Evolutionary conservation across 148 eudicot species (phyloP).

Genomic region (Polygonum aviculare): DNA sequence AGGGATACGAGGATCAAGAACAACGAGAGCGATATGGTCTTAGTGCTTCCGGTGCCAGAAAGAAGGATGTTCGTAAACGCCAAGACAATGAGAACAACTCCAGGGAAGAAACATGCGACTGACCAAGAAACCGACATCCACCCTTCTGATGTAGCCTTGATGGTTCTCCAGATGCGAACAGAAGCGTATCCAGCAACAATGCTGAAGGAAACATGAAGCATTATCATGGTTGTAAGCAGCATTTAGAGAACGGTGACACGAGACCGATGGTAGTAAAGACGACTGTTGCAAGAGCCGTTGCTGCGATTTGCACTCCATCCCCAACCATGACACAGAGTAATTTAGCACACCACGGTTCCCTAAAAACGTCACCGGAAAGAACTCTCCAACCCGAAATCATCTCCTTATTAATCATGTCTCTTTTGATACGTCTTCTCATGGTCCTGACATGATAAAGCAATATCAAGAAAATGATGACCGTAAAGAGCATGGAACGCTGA

Average conservation of each 20-base stretch:
- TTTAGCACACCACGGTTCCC: slow-evolving; percentile 46
- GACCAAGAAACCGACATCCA: slow-evolving; percentile 63
- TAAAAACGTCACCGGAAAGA: slow-evolving; percentile 38
- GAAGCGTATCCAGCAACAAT: slow-evolving; percentile 50
- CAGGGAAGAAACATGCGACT: slow-evolving; percentile 57
- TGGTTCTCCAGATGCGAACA: slow-evolving; percentile 47
- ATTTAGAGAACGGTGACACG: slow-evolving; percentile 54
- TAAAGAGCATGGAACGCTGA: slow-evolving; percentile 58
- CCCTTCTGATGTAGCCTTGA: slow-evolving; percentile 42
- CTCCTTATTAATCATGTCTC: slow-evolving; percentile 54
- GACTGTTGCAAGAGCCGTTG: slow-evolving; percentile 55
- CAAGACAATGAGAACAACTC: slow-evolving; percentile 43
- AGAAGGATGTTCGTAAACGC: slow-evolving; percentile 44
- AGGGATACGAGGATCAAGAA: slow-evolving; percentile 42
- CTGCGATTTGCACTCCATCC: slow-evolving; percentile 53
- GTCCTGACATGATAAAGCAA: slow-evolving; percentile 33
- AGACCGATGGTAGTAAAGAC: slow-evolving; percentile 58
- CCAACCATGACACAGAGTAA: slow-evolving; percentile 62
- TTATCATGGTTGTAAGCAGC: slow-evolving; percentile 50
- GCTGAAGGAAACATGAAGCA: slow-evolving; percentile 45
- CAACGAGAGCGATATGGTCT: slow-evolving; percentile 53
- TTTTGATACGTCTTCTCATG: slow-evolving; percentile 53
- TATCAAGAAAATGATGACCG: slow-evolving; percentile 58
- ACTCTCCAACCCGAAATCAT: slow-evolving; percentile 65
- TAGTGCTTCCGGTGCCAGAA: slow-evolving; percentile 61